Percentiles rank a stretch among this genome's conserved stretches.
These are phyloP conservation scores for Scalesia atractyloides DNA, from an alignment of 129 eudicot genomes.

Conservation along the genomic window DNA sequence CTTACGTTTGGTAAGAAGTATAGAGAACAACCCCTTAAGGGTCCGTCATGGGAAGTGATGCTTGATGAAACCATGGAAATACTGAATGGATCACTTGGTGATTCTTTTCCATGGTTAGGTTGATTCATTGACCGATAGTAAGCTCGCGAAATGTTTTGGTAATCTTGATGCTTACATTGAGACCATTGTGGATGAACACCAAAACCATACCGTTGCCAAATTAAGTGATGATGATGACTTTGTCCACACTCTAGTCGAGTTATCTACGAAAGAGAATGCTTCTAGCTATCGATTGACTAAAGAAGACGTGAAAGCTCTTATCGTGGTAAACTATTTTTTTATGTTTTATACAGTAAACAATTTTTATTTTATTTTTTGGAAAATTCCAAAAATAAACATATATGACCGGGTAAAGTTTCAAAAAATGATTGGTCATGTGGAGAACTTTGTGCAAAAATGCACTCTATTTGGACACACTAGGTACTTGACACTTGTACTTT, in stretches of 20 bases:
- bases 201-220: background rate
- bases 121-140: background rate
- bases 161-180: slow-evolving; percentile 12
- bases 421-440: no score
- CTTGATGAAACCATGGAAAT: background rate
- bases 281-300: background rate
- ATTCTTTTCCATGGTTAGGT: slow-evolving; percentile 6
- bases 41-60: slow-evolving; percentile 12
- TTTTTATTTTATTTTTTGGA: no score
- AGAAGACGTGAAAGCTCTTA: slow-evolving; percentile 2
- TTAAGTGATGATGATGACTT: slow-evolving; percentile 6
- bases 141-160: background rate
- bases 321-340: background rate
- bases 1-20: background rate
- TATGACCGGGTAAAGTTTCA: no score
- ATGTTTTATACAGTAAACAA: no score
- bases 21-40: background rate
- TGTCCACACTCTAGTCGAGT: background rate
- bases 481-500: no score
- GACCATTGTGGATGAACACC: background rate
- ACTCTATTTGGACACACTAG: no score
- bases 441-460: no score
- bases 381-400: no score
- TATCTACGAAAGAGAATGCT: background rate
- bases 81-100: background rate